Percentiles rank a stretch among this genome's conserved stretches.
phyloP scores from a whole-genome alignment of 352 stramenopile genomes.

The Synura sp. region DNA sequence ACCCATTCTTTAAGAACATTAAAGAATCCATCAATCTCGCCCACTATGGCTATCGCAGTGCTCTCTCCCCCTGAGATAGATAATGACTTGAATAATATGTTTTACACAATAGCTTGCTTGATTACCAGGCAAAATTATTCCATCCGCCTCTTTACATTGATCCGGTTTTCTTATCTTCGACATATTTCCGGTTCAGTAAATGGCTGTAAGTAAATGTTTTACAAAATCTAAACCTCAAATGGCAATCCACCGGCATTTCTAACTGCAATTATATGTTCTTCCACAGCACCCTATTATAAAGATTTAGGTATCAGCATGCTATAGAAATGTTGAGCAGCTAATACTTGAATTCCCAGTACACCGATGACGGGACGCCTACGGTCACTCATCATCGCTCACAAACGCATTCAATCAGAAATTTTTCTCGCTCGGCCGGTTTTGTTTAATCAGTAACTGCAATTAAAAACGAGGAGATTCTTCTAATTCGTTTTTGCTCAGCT shows the following conservation, averaged over 20 bases:
- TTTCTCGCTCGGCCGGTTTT: no score
- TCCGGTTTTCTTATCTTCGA: not conserved
- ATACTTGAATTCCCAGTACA: not conserved
- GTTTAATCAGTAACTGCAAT: no score
- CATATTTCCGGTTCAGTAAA: not conserved
- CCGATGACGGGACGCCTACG: not conserved
- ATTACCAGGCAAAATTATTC: not conserved
- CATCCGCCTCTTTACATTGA: not conserved
- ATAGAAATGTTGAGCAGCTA: no score
- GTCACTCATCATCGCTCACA: no score
- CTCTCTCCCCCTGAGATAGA: not conserved
- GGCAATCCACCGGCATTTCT: not conserved
- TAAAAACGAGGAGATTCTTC: no score
- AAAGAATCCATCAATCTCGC: not conserved
- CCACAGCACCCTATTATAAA: no score
- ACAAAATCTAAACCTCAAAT: not conserved
- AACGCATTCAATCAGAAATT: no score
- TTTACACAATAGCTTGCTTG: not conserved
- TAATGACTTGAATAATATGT: not conserved
- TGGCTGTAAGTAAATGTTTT: not conserved
- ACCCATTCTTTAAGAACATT: not conserved
- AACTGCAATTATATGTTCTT: not conserved
- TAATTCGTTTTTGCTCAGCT: no score
- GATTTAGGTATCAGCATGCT: no score
- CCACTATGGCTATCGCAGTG: conserved; percentile 1